Base-by-base conservation (phyloP, 1,284 basidiomycete species). In the Butyriboletus regius region DNA sequence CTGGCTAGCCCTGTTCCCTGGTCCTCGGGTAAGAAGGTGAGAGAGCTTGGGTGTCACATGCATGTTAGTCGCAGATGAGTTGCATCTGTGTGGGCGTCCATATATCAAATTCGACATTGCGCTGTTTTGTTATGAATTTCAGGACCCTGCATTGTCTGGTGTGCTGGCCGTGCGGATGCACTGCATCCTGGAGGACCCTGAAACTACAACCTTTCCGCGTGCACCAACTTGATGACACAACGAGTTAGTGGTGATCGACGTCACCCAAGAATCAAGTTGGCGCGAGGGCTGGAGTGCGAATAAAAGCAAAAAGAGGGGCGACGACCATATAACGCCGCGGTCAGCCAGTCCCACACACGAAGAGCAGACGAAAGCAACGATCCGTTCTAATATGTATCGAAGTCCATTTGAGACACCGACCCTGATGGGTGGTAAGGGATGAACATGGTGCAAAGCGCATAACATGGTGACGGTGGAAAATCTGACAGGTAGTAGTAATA, bases 91-190 rank as follows among this genome's bases (percentile, higher is more conserved):
- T 54, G 48, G 49, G 35, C 36, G 42, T 44, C 50, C 46, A 51
- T 66, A 63, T 61, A 65, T 63, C 59, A 66, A 62, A 67, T 64
- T 55, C 31, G 41, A 54, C 53, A 44, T 49, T 50, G 54, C 48
- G 51, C 35, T 47, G 51, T 52, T 54, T 36, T 45, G 45, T 57
- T 53, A 48, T 57, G 59, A 50, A 51, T 36, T 47, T 46, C 43
- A 54, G 43, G 47, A 60, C 56, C 62, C 62, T 66, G 60, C 51
- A 53, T 43, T 40, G 42, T 49, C 48, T 55, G 43, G 46, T 48
- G 60, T 59, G 60, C 51, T 60, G 42, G 54, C 63, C 63, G 59
- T 47, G 63, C 40, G 63, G 62, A 57, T 36, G 51, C 55, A 66
- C 55, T 44, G 58, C 63, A 48, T 56, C 15, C 14, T 49, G 17